Base-by-base conservation (phyloP, 768 basidiomycete species). In the Boletus huronensis region DNA sequence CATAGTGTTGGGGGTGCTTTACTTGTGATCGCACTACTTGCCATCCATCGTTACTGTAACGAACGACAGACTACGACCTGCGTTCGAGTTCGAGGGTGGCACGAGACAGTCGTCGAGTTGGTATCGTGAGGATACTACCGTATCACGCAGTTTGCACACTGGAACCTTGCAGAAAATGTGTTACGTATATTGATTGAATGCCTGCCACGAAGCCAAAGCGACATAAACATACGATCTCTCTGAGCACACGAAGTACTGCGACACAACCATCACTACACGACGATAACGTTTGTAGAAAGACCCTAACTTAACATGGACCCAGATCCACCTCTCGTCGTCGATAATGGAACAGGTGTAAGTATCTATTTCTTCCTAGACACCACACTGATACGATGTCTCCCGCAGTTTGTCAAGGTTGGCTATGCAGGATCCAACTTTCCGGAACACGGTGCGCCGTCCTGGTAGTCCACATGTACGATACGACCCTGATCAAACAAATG, bases 351-450 rank as follows among this genome's bases (percentile, higher is more conserved):
- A 29, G 91, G 91, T 50, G 90, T 91, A 74, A 67, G 88, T 75
- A 35, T 16, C 13, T n/a, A 1, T 6, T 25, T 23, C 43, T 9
- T 57, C 54, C 46, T 19, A 43, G 39, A 52, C 58, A 45, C 45
- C 46, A 38, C n/a, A 36, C 31, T 26, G 21, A 44, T 35, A 13
- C 46, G 9, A 34, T 28, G 16, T 23, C n/a, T 32, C n/a, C 36
- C 58, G 38, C 73, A 93, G 88, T 93, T 92, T 66, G 91, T 93
- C 65, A 93, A 93, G 78, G 88, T 91, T 35, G 90, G 91, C 41
- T 93, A 88, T 64, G 91, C 89, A 56, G 90, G 91, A 56, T 90
- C 89, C 65, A 97, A 98, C 77, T 98, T 97, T 64, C 95, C 95
- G 48, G 90, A 90, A 75, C 85, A 90, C 80, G 93, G 93, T 92